Percentiles rank a stretch among this genome's conserved stretches.
Evolutionary conservation across 495 filamentous ascomycete genomes (phyloP).

Genomic region (Cryomyces antarcticus): DNA sequence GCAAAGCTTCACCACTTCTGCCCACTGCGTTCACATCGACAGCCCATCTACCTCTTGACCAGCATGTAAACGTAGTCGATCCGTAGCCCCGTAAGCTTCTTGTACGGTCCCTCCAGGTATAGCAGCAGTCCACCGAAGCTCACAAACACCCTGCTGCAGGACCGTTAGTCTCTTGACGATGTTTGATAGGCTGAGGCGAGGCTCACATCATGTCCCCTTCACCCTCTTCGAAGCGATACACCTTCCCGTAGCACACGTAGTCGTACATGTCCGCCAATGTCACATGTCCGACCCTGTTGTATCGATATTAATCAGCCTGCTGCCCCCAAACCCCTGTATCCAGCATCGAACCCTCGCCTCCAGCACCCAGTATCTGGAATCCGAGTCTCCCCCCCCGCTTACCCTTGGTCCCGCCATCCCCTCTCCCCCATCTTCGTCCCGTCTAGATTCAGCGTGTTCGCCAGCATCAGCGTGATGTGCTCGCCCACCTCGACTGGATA

Average conservation of each 20-base stretch:
- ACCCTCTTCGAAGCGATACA: slow-evolving; percentile 89
- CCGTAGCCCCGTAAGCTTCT: slow-evolving; percentile 73
- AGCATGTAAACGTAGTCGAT: slow-evolving; percentile 90
- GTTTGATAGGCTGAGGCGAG: not conserved
- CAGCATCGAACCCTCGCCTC: not conserved
- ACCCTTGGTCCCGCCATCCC: slow-evolving; percentile 59
- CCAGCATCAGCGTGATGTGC: slow-evolving; percentile 55
- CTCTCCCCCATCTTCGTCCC: slow-evolving; percentile 48
- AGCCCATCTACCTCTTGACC: slow-evolving; percentile 51
- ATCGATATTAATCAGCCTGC: not conserved
- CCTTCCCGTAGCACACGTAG: slow-evolving; percentile 94
- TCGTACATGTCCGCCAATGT: slow-evolving; percentile 74
- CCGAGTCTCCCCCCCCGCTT: too few species aligned
- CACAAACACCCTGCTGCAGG: slow-evolving; percentile 62
- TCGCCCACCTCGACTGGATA: slow-evolving; percentile 58
- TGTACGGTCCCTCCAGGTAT: slow-evolving; percentile 80
- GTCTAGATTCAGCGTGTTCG: slow-evolving; percentile 68
- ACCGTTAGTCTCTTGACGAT: not conserved
- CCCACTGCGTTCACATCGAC: not conserved
- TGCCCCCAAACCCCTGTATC: not conserved
- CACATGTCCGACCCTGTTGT: not conserved
- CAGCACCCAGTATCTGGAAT: not conserved
- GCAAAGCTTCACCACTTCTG: not conserved
- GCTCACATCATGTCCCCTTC: slow-evolving; percentile 66
- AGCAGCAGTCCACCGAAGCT: slow-evolving; percentile 85